These are phyloP conservation scores for Leersia perrieri DNA, from an alignment of 176 grass and related monocot genomes.

Conservation along the genomic window DNA sequence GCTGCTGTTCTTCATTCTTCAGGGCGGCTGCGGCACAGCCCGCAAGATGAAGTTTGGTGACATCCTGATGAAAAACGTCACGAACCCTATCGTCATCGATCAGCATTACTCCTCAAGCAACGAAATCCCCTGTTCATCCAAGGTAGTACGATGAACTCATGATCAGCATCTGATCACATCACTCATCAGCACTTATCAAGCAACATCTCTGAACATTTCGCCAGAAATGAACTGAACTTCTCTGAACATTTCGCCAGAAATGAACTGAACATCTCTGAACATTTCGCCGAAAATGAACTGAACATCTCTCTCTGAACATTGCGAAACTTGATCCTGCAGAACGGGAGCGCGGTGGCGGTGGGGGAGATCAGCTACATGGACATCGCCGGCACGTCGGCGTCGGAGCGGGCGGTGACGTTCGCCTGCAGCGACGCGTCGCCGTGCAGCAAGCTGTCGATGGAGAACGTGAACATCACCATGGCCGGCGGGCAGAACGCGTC, in stretches of 20 bases:
- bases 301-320: slow-evolving; percentile 21
- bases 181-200: too few relatives aligned
- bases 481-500: neutral
- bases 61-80: slow-evolving; percentile 67
- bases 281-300: too few relatives aligned
- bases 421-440: slow-evolving; percentile 45
- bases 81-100: slow-evolving; percentile 68
- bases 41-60: slow-evolving; percentile 59
- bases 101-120: slow-evolving; percentile 51
- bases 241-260: slow-evolving; percentile 6
- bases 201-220: slow-evolving; percentile 2
- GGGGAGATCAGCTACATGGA: slow-evolving; percentile 36
- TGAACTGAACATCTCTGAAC: slow-evolving; percentile 18
- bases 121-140: neutral
- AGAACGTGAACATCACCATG: slow-evolving; percentile 32
- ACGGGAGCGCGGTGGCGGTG: slow-evolving; percentile 1
- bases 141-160: slow-evolving; percentile 34
- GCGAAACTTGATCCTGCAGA: neutral
- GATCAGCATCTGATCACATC: too few relatives aligned
- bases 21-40: slow-evolving; percentile 56
- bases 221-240: too few relatives aligned
- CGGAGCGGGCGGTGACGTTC: slow-evolving; percentile 31
- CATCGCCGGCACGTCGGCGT: slow-evolving; percentile 50
- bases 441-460: slow-evolving; percentile 24
- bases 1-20: neutral